phyloP scores from a whole-genome alignment of 202 grass and related monocot species.

The Digitaria exilis region DNA sequence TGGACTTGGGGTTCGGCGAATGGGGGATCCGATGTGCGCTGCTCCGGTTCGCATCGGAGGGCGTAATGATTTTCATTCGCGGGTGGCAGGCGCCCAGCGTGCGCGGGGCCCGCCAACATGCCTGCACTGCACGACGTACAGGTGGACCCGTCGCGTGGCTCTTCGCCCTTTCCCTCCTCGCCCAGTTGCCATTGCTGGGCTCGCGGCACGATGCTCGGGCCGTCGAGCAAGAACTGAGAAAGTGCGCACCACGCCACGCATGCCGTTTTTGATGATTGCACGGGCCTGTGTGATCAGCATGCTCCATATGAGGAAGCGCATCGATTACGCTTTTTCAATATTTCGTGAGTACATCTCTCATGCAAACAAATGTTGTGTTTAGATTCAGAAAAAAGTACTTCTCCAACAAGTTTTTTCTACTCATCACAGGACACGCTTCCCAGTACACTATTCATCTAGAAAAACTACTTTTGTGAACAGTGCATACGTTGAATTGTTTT shows the following conservation, averaged over 20 bases:
- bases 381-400: no score
- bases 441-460: no score
- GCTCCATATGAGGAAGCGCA: not conserved
- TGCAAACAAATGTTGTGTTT: no score
- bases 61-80: slow-evolving; percentile 34
- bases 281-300: not conserved
- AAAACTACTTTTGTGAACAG: no score
- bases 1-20: slow-evolving; percentile 49
- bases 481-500: no score
- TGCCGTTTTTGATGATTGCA: slow-evolving; percentile 15
- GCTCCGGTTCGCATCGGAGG: slow-evolving; percentile 9
- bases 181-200: not conserved
- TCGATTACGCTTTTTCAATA: not conserved
- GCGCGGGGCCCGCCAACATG: not conserved
- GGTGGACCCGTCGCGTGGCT: not conserved
- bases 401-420: no score
- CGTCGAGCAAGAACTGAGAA: not conserved
- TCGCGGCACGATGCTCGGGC: not conserved
- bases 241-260: not conserved
- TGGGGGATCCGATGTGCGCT: slow-evolving; percentile 46
- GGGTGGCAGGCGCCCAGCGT: slow-evolving; percentile 7
- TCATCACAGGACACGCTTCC: no score
- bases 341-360: not conserved
- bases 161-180: not conserved
- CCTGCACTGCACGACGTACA: not conserved